Evolutionary conservation across 306 rosid genomes (phyloP).

Genomic region (Canavalia gladiata): DNA sequence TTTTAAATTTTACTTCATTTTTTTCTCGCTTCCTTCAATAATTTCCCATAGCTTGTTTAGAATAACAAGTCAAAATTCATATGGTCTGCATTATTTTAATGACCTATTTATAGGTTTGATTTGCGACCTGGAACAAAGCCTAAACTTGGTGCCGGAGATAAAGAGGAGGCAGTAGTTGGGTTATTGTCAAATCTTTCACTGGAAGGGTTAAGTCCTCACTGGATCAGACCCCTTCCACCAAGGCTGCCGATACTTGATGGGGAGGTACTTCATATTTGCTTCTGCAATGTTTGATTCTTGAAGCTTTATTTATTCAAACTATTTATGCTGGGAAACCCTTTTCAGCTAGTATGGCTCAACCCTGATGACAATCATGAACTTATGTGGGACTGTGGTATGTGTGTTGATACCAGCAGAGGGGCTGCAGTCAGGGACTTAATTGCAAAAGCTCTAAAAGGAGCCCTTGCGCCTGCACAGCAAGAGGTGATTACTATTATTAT

Average conservation of each 20-base stretch:
- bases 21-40: not conserved
- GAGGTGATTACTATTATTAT: conserved; percentile 65
- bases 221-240: conserved; percentile 97
- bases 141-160: conserved; percentile 87
- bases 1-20: conserved; percentile 1
- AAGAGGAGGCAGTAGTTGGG: conserved; percentile 78
- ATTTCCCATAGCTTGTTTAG: conserved; percentile 32
- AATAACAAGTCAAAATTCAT: conserved; percentile 30
- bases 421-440: conserved; percentile 93
- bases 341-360: conserved; percentile 99
- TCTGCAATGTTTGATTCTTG: conserved; percentile 30
- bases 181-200: conserved; percentile 77
- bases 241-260: conserved; percentile 84
- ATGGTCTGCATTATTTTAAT: conserved; percentile 41
- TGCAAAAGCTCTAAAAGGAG: conserved; percentile 92
- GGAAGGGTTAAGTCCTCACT: conserved; percentile 86
- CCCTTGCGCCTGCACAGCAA: conserved; percentile 89
- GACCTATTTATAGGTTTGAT: conserved; percentile 72
- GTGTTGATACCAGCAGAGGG: conserved; percentile 95
- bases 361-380: conserved; percentile 88
- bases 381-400: conserved; percentile 95
- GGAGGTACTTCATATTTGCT: conserved; percentile 68
- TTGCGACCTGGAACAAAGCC: conserved; percentile 75
- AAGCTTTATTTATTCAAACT: conserved; percentile 42
- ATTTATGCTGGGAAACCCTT: conserved; percentile 52